Evolutionary conservation across 805 yeast species (phyloP), one percentile per base, ranked within the genome.

Genomic region (Lipomyces orientalis): DNA sequence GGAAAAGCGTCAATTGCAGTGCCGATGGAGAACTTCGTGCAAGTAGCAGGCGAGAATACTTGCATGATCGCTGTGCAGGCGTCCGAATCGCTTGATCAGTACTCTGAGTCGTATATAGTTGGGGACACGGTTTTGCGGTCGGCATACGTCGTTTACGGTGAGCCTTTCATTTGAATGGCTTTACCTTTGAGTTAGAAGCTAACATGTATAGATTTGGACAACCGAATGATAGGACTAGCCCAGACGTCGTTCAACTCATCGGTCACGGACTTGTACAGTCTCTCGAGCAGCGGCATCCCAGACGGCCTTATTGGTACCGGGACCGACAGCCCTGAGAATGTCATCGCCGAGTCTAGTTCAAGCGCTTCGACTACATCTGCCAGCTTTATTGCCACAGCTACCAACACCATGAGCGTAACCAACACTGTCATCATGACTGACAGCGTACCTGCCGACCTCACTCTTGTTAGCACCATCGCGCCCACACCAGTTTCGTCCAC

Each of bases 121-220:
- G 90, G 90, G 60, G 88, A 86, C 74, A 78, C 83, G 4, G 84
- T 87, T 76, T 74, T 87, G 65, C 79, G 84, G 67, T 76, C 82
- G 35, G 85, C 85, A 0, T 87, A 87, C 71, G 80, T 83, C 52
- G 88, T 86, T 58, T 87, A 81, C 66, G 88, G 87, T 75, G n/a
- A 12, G 49, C 19, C 16, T 1, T 43, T 43, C 6, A 9, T 16
- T 74, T 87, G 58, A 87, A 83, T 19, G 37, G 43, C 6, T 16
- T 25, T 43, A 22, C 22, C n/a, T 12, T 12, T n/a, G 25, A 9
- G 19, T 7, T 9, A 4, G 19, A n/a, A 19, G 49, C 49, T 43
- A 43, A 43, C n/a, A 8, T 2, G n/a, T 10, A 1, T 9, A 43
- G 49, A 43, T 19, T 78, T 88, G 61, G 90, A 87, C 19, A 83